These are phyloP conservation scores for Tillandsia fasciculata DNA, from an alignment of 176 grass and related monocot species.

Conservation along the genomic window DNA sequence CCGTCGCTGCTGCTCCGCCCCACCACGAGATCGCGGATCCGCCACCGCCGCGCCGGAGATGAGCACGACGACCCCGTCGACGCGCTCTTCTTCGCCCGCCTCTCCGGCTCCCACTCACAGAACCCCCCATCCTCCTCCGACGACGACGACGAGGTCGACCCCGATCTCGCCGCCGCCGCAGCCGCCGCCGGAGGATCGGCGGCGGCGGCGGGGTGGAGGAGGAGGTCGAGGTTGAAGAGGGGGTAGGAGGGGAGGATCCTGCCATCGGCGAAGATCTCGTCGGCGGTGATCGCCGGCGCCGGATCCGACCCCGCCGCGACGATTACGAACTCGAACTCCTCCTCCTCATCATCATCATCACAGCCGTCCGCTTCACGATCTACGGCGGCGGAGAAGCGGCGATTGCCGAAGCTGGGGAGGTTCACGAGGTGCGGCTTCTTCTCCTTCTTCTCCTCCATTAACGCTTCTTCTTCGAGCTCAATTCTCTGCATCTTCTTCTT, in stretches of 20 bases:
- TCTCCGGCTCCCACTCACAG: conserved; percentile 45
- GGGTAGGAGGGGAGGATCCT: conserved; percentile 55
- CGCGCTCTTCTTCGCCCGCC: conserved; percentile 39
- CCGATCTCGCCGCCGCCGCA: conserved; percentile 28
- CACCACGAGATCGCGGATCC: conserved; percentile 60
- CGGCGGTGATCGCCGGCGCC: conserved; percentile 22
- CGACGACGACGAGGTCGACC: conserved; percentile 18
- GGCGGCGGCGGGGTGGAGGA: conserved; percentile 3
- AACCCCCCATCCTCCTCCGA: conserved; percentile 37
- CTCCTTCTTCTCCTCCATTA: background rate
- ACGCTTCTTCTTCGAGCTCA: no score
- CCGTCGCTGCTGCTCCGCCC: conserved; percentile 81
- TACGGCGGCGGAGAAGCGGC: background rate
- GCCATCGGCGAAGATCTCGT: conserved; percentile 45
- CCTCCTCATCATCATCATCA: conserved; percentile 3
- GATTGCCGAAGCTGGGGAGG: background rate
- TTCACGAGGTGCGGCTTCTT: background rate
- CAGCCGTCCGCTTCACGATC: background rate
- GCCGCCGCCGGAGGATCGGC: background rate
- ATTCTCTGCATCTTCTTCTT: no score
- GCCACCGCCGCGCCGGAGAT: conserved; percentile 45
- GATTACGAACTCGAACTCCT: conserved; percentile 75
- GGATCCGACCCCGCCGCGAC: conserved; percentile 14
- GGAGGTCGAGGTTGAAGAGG: conserved; percentile 47
- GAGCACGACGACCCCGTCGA: conserved; percentile 54